Conservation (phyloP, 176 grass and related monocot species). For the Aegilops speltoides region DNA sequence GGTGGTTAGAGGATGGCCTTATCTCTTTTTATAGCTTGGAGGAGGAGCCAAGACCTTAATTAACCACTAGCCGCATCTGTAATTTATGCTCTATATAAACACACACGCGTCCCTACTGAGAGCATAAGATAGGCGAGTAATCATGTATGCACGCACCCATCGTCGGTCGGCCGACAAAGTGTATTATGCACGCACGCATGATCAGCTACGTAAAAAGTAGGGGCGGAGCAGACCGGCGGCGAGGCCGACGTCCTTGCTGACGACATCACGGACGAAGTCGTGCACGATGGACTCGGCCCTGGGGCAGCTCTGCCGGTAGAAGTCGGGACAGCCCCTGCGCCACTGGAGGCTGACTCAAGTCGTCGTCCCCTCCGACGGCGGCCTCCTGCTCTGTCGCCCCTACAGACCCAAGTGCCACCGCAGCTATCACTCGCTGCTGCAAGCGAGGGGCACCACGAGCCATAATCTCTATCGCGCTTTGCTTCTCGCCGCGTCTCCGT, state of each 20-base stretch:
- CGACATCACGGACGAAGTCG: constrained; percentile 16
- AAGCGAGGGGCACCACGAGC: neutral
- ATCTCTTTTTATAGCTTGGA: too few species aligned
- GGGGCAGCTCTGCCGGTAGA: constrained; percentile 61
- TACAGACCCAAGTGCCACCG: neutral
- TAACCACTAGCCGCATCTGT: too few species aligned
- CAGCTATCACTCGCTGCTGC: neutral
- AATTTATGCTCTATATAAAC: too few species aligned
- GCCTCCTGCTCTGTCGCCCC: neutral
- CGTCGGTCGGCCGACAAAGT: too few species aligned
- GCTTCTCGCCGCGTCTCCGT: too few species aligned
- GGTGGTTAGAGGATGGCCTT: too few species aligned
- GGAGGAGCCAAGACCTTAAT: too few species aligned
- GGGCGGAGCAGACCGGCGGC: constrained; percentile 61
- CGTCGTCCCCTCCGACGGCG: too few species aligned
- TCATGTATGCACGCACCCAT: too few species aligned
- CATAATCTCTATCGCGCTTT: neutral
- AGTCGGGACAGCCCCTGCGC: constrained; percentile 44
- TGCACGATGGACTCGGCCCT: constrained; percentile 31
- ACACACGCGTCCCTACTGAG: too few species aligned
- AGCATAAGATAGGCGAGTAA: too few species aligned
- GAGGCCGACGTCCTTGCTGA: constrained; percentile 46
- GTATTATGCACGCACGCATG: too few species aligned
- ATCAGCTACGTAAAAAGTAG: constrained; percentile 36
- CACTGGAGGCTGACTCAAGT: constrained; percentile 38